Evolutionary conservation across 257 asterid species (phyloP).

Genomic region (Fraxinus excelsior): DNA sequence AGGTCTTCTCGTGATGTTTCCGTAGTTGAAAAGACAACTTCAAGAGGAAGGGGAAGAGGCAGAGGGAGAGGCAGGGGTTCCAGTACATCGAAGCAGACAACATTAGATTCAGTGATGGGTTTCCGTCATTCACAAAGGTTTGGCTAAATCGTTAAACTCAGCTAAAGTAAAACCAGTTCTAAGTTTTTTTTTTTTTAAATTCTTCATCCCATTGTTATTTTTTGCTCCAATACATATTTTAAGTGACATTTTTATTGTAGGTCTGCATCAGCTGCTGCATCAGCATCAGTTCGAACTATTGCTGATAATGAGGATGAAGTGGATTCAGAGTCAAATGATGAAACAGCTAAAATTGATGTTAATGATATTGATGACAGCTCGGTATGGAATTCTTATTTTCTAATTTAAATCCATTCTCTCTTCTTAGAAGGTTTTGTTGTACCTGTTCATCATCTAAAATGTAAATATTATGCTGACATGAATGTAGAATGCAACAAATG

Average conservation of each 20-base stretch:
- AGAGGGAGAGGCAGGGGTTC: slow-evolving; percentile 85
- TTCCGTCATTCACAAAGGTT: slow-evolving; percentile 86
- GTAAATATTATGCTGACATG: neutral
- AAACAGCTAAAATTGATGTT: slow-evolving; percentile 50
- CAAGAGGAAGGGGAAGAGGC: slow-evolving; percentile 87
- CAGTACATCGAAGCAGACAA: slow-evolving; percentile 77
- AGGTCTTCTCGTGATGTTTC: slow-evolving; percentile 58
- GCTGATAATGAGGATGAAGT: slow-evolving; percentile 79
- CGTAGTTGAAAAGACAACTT: slow-evolving; percentile 61
- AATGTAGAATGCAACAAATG: neutral
- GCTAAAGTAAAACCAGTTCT: neutral
- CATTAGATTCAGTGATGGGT: slow-evolving; percentile 78
- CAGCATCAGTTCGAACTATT: slow-evolving; percentile 68
- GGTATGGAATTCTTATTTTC: slow-evolving; percentile 41
- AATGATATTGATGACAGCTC: slow-evolving; percentile 67
- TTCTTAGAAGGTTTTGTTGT: slow-evolving; percentile 16
- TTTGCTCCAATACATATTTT: neutral
- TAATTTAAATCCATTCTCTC: slow-evolving; percentile 21
- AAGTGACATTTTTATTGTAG: slow-evolving; percentile 40
- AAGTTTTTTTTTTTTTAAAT: neutral
- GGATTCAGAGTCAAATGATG: slow-evolving; percentile 83
- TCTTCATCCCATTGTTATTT: neutral
- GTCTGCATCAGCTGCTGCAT: slow-evolving; percentile 77
- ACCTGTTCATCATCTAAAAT: neutral
- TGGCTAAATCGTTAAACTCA: slow-evolving; percentile 20